These are phyloP conservation scores for Daldinia childiae DNA, from an alignment of 495 filamentous ascomycete species.

Conservation along the genomic window DNA sequence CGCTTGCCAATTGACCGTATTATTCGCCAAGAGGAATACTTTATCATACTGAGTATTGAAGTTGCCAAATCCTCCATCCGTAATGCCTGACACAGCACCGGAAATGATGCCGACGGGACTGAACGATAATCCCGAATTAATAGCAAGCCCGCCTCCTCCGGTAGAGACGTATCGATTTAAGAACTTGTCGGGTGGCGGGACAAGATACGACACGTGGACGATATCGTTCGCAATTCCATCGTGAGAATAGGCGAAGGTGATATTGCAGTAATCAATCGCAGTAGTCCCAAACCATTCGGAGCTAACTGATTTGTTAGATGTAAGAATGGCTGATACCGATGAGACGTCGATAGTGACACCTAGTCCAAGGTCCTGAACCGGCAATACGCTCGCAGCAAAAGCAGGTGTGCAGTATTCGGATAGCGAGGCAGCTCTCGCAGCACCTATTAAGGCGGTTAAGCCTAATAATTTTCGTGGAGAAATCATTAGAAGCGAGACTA, in stretches of 20 bases:
- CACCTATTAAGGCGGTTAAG: slow-evolving; percentile 10
- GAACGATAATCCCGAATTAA: slow-evolving; percentile 52
- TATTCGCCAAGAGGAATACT: slow-evolving; percentile 53
- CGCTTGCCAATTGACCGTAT: slow-evolving; percentile 55
- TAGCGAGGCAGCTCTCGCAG: slow-evolving; percentile 26
- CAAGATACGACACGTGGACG: slow-evolving; percentile 52
- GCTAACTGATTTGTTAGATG: slow-evolving; percentile 47
- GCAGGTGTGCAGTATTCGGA: slow-evolving; percentile 47
- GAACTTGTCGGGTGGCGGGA: slow-evolving; percentile 54
- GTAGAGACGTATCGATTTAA: slow-evolving; percentile 56
- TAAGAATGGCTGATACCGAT: slow-evolving; percentile 45
- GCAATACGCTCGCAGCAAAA: slow-evolving; percentile 46
- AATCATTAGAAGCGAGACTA: slow-evolving; percentile 4
- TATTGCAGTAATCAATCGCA: slow-evolving; percentile 53
- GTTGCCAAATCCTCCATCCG: slow-evolving; percentile 60
- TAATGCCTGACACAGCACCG: slow-evolving; percentile 56
- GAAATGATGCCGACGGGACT: slow-evolving; percentile 55
- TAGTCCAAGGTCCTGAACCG: slow-evolving; percentile 40
- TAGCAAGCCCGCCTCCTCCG: slow-evolving; percentile 57
- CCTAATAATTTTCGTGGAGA: neutral
- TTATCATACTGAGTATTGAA: slow-evolving; percentile 50
- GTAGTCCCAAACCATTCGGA: slow-evolving; percentile 38
- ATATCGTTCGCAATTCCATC: slow-evolving; percentile 46
- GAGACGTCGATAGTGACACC: slow-evolving; percentile 50
- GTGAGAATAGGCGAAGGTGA: slow-evolving; percentile 59